Evolutionary conservation across 805 yeast genomes (phyloP), one percentile per base, ranked within the genome.

Genomic region (Wickerhamiella lipophila): DNA sequence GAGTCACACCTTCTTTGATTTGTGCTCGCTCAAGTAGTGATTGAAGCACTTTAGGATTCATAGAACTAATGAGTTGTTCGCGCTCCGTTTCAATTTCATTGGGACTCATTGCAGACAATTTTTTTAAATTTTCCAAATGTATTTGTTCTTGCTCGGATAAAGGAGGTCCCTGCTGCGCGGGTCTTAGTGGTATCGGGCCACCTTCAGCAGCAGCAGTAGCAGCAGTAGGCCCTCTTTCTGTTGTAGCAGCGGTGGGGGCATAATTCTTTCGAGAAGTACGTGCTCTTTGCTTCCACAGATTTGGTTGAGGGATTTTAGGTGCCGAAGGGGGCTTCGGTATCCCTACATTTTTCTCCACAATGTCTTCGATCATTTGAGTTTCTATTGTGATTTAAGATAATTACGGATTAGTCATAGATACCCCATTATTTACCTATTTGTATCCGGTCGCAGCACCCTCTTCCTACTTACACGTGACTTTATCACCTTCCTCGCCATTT

Each of bases 81-180:
- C 76, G 72, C 55, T 84, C 89, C 42, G 68, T 64, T 29, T 71
- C 68, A 30, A 84, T 73, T 58, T 87, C 86, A 15, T 75, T 80
- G 1, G 69, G 71, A 2, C 80, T 68, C 88, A 87, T 80, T 12
- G 65, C 61, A 32, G 76, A 67, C 49, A 88, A 61, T 36, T 71
- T 68, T 34, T 77, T 75, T 52, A 83, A 62, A 62, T 86, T 88
- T 58, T 87, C 95, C 49, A 74, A 61, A 60, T 85, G 89, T 19
- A 87, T 84, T 59, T 76, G 73, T 54, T 82, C 88, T 0, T 81
- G 76, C 56, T 83, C 94, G 0, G 80, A 65, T 43, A 74, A 52
- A 25, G 48, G 49, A 13, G 51, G 36, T 36, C 41, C 38, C 43
- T 26, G 25, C 6, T 32, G 38, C 19, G 38, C 38, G 38, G 38